These are phyloP conservation scores for Neurospora discreta DNA, from an alignment of 495 filamentous ascomycete species.

Conservation along the genomic window DNA sequence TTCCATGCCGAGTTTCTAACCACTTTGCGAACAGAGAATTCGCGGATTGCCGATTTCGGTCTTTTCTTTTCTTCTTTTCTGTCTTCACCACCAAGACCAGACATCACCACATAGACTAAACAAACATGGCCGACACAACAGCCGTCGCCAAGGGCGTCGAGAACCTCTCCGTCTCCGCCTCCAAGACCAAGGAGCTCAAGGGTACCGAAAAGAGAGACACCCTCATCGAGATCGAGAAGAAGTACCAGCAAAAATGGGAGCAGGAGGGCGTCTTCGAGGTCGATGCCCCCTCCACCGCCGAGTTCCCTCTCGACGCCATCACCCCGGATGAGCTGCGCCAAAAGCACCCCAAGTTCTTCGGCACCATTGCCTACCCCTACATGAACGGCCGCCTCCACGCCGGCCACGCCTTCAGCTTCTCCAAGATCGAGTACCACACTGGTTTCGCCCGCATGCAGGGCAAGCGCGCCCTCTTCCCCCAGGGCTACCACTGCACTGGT, in stretches of 20 bases:
- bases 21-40: not conserved
- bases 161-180: constrained; percentile 25
- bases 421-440: constrained; percentile 76
- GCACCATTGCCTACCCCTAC: constrained; percentile 85
- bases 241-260: constrained; percentile 82
- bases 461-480: constrained; percentile 73
- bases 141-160: constrained; percentile 26
- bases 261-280: constrained; percentile 69
- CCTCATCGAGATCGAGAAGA: constrained; percentile 79
- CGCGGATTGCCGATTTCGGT: not conserved
- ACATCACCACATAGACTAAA: not conserved
- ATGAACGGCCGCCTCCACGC: constrained; percentile 94
- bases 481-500: constrained; percentile 92
- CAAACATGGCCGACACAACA: constrained; percentile 25
- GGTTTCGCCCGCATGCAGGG: constrained; percentile 81
- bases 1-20: not conserved
- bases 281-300: constrained; percentile 65
- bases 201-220: constrained; percentile 86
- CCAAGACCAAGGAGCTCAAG: constrained; percentile 43
- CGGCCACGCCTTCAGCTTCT: constrained; percentile 81
- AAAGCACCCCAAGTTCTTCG: constrained; percentile 84
- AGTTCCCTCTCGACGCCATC: constrained; percentile 61
- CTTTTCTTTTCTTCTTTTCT: not conserved
- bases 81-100: not conserved
- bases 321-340: constrained; percentile 61